A percentile compares a stretch with the other conserved stretches of the same genome.
Evolutionary conservation across 2,329 filamentous ascomycete genomes (phyloP).

Genomic region (Fonsecaea nubica): DNA sequence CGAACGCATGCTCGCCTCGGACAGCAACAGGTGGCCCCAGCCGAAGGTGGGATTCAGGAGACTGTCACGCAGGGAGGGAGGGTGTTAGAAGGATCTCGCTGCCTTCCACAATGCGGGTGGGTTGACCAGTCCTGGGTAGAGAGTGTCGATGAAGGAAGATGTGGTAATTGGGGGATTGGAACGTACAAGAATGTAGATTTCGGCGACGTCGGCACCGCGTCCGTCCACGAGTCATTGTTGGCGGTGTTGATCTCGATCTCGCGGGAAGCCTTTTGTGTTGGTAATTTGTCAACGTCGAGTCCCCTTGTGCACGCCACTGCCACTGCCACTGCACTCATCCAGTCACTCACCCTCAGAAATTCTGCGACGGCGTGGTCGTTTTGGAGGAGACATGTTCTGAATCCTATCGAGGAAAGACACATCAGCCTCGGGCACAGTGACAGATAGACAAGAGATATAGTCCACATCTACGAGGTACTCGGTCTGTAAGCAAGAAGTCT

Average conservation of each 20-base stretch:
- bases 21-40: conserved; percentile 13
- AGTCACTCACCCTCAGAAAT: not conserved
- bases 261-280: not conserved
- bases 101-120: not conserved
- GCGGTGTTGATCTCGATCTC: not conserved
- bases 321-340: not conserved
- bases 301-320: too few species aligned
- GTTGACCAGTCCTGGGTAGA: not conserved
- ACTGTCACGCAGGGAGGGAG: not conserved
- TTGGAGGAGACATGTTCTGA: conserved; percentile 1
- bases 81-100: not conserved
- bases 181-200: conserved; percentile 14
- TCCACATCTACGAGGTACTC: too few species aligned
- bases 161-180: too few species aligned
- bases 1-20: conserved; percentile 3
- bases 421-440: too few species aligned
- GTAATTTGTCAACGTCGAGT: not conserved
- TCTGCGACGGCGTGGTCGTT: conserved; percentile 2
- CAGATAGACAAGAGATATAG: too few species aligned
- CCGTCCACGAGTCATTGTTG: not conserved
- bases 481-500: too few species aligned
- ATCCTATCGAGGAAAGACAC: not conserved
- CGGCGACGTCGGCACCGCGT: not conserved
- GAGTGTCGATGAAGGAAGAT: too few species aligned
- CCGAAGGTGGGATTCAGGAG: conserved; percentile 13